Conservation (phyloP, 2,329 filamentous ascomycete species). For the Metarhizium robertsii region DNA sequence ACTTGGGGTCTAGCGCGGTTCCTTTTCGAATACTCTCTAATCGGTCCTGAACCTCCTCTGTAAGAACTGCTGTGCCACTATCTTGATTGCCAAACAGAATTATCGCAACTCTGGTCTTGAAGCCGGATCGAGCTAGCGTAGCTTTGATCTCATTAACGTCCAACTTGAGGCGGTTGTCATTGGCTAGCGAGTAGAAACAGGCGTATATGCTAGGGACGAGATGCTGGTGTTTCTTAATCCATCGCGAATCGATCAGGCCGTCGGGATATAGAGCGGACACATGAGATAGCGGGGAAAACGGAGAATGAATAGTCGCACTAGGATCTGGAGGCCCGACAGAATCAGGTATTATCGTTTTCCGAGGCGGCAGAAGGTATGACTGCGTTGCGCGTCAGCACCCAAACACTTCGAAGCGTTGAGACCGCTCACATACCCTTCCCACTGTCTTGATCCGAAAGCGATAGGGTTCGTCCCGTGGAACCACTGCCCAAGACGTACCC, state of each 20-base stretch:
- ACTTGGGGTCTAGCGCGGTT: slow-evolving; percentile 73
- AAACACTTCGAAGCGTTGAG: not conserved
- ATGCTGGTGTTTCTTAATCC: slow-evolving; percentile 84
- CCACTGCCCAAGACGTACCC: slow-evolving; percentile 56
- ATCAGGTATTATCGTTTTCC: slow-evolving; percentile 44
- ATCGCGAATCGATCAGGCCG: slow-evolving; percentile 70
- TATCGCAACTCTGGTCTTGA: slow-evolving; percentile 68
- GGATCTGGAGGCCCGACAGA: slow-evolving; percentile 37
- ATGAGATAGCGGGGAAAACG: slow-evolving; percentile 82
- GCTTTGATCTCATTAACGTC: slow-evolving; percentile 74
- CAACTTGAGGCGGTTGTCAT: slow-evolving; percentile 79
- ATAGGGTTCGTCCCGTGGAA: slow-evolving; percentile 40
- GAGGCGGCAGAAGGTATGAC: slow-evolving; percentile 48
- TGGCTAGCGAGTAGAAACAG: slow-evolving; percentile 69
- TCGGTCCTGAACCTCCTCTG: slow-evolving; percentile 59
- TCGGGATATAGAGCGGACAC: slow-evolving; percentile 79
- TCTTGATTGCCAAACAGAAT: slow-evolving; percentile 35
- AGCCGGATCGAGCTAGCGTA: slow-evolving; percentile 58
- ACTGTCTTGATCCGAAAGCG: slow-evolving; percentile 63
- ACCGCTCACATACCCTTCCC: slow-evolving; percentile 59
- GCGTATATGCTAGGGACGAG: slow-evolving; percentile 72
- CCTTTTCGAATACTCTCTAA: slow-evolving; percentile 69
- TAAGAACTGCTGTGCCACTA: slow-evolving; percentile 31
- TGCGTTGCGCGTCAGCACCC: slow-evolving; percentile 23
- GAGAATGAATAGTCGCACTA: slow-evolving; percentile 67